Conservation (phyloP, 331 rosid genomes). For the Telfairia occidentalis region DNA sequence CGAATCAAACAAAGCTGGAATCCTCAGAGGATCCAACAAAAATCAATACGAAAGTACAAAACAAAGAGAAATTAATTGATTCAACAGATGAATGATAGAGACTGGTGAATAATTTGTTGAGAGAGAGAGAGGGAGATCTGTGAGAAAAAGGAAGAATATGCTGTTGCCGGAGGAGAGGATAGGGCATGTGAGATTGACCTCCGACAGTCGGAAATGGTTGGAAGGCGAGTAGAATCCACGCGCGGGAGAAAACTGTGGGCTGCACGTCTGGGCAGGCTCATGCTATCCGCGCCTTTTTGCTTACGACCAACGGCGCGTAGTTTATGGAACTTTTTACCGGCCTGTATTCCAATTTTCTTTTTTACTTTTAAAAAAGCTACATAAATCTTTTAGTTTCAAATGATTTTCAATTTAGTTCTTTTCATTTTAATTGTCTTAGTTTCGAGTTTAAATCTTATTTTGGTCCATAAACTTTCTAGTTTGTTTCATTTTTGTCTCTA, state of each 20-base stretch:
- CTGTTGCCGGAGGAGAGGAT: slow-evolving; percentile 11
- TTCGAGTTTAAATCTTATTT: too few relatives aligned
- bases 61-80: background rate
- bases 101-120: background rate
- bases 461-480: too few relatives aligned
- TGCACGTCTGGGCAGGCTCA: background rate
- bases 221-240: background rate
- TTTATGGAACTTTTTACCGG: too few relatives aligned
- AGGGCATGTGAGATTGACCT: background rate
- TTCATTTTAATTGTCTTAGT: too few relatives aligned
- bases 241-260: background rate
- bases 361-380: too few relatives aligned
- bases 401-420: too few relatives aligned
- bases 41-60: background rate
- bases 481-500: too few relatives aligned
- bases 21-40: background rate
- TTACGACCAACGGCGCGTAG: background rate
- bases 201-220: background rate
- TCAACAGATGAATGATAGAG: background rate
- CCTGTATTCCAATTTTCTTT: too few relatives aligned
- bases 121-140: background rate
- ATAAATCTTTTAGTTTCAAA: too few relatives aligned
- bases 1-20: background rate
- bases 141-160: background rate
- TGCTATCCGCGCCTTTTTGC: background rate